Evolutionary conservation across 2,329 filamentous ascomycete species (phyloP).

Genomic region (Sordariomycetes sp.): DNA sequence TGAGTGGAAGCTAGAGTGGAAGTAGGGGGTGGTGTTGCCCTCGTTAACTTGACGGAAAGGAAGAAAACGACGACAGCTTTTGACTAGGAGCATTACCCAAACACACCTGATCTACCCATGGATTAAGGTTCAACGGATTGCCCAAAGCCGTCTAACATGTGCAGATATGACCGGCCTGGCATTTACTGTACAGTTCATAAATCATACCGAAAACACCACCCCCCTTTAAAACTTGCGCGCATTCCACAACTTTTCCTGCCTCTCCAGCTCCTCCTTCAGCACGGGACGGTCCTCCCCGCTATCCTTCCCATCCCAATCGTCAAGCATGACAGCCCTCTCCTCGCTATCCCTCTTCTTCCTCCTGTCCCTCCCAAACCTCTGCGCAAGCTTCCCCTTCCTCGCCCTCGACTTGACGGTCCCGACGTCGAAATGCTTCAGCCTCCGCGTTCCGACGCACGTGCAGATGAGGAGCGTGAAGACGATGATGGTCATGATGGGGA

Average conservation of each 20-base stretch:
- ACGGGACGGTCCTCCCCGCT: constrained; percentile 25
- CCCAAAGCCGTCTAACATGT: not conserved
- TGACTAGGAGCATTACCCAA: not conserved
- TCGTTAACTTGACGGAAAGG: not conserved
- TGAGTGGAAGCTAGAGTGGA: constrained; percentile 45
- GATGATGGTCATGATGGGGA: constrained; percentile 35
- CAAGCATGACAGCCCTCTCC: constrained; percentile 7
- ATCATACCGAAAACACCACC: not conserved
- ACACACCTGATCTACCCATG: not conserved
- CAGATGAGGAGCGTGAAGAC: constrained; percentile 35
- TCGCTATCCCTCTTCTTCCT: constrained; percentile 5
- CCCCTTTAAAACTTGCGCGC: constrained; percentile 10
- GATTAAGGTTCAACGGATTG: not conserved
- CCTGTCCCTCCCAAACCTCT: constrained; percentile 15
- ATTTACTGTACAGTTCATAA: not conserved
- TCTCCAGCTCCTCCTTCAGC: constrained; percentile 35
- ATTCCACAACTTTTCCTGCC: constrained; percentile 27
- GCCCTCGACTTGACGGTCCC: constrained; percentile 36
- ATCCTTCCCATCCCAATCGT: constrained; percentile 14
- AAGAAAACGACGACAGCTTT: not conserved
- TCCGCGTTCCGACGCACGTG: constrained; percentile 41
- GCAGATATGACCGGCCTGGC: not conserved
- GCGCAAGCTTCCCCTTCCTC: constrained; percentile 26
- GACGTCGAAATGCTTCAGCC: constrained; percentile 32
- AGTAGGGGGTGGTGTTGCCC: not conserved